These are phyloP conservation scores for Mesostigma viride DNA, from an alignment of 139 green algal genomes.

Conservation along the genomic window DNA sequence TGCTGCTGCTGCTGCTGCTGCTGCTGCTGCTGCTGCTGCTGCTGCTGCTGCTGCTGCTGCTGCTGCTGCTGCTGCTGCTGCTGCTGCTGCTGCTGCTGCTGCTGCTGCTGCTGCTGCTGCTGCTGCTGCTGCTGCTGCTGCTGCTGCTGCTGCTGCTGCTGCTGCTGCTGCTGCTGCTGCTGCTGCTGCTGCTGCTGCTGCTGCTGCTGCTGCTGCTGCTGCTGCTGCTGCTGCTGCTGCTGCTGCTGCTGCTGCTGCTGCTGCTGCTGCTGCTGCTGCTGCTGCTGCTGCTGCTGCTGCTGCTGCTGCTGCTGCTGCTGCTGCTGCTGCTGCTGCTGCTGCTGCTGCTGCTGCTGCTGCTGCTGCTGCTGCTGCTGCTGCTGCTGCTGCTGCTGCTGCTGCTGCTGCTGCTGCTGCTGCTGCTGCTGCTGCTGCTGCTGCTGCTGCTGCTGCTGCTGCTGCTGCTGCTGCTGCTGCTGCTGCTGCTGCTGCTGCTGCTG, in stretches of 20 bases:
- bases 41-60: background rate
- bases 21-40: background rate
- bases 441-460: slow-evolving; percentile 1
- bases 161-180: background rate
- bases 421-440: slow-evolving; percentile 1
- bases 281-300: background rate
- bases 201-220: slow-evolving; percentile 1
- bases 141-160: background rate
- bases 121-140: background rate
- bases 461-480: background rate
- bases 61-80: background rate
- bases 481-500: background rate
- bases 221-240: background rate
- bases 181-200: background rate
- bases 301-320: slow-evolving; percentile 1
- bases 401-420: background rate
- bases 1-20: background rate
- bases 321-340: slow-evolving; percentile 1
- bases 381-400: slow-evolving; percentile 1
- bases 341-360: background rate
- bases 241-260: slow-evolving; percentile 1
- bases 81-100: background rate
- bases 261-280: slow-evolving; percentile 1
- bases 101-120: background rate
- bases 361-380: slow-evolving; percentile 1